A percentile compares a stretch with the other conserved stretches of the same genome.
These are phyloP conservation scores for Hygrophorus russula DNA, from an alignment of 768 basidiomycete genomes.

Conservation along the genomic window DNA sequence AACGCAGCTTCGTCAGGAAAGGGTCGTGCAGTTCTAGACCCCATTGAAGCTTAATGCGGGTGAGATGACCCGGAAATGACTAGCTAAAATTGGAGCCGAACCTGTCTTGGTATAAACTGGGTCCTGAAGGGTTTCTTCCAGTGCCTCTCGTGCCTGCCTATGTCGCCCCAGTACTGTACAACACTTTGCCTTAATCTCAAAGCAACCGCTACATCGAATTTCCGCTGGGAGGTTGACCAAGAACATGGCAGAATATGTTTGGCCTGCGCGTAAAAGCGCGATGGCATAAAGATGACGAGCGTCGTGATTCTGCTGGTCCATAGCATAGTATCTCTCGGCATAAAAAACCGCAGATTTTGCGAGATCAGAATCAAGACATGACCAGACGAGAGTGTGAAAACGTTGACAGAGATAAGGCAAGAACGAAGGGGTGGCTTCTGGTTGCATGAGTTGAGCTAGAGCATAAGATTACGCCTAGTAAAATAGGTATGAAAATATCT, in stretches of 20 bases:
- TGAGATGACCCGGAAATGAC: constrained; percentile 7
- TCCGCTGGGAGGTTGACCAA: constrained; percentile 55
- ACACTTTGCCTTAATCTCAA: constrained; percentile 70
- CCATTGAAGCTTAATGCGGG: constrained; percentile 38
- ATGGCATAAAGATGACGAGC: constrained; percentile 80
- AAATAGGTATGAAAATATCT: not conserved
- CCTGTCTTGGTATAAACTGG: constrained; percentile 42
- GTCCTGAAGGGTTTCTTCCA: constrained; percentile 52
- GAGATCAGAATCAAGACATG: constrained; percentile 74
- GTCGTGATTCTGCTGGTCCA: constrained; percentile 65
- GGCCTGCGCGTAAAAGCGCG: constrained; percentile 56
- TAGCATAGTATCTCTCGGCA: constrained; percentile 72
- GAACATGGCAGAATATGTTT: constrained; percentile 64
- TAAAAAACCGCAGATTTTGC: constrained; percentile 77
- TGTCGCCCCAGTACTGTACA: constrained; percentile 63
- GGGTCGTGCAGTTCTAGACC: constrained; percentile 37
- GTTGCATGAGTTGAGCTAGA: constrained; percentile 33
- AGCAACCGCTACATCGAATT: constrained; percentile 59
- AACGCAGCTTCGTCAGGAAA: constrained; percentile 68
- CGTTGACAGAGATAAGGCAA: constrained; percentile 53
- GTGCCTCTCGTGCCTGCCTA: constrained; percentile 63
- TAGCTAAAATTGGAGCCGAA: constrained; percentile 24
- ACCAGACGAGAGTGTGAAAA: constrained; percentile 68
- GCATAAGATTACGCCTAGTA: constrained; percentile 6
- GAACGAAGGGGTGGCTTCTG: constrained; percentile 38